Evolutionary conservation across 2,329 filamentous ascomycete genomes (phyloP).

Genomic region (Calonectria henricotiae): DNA sequence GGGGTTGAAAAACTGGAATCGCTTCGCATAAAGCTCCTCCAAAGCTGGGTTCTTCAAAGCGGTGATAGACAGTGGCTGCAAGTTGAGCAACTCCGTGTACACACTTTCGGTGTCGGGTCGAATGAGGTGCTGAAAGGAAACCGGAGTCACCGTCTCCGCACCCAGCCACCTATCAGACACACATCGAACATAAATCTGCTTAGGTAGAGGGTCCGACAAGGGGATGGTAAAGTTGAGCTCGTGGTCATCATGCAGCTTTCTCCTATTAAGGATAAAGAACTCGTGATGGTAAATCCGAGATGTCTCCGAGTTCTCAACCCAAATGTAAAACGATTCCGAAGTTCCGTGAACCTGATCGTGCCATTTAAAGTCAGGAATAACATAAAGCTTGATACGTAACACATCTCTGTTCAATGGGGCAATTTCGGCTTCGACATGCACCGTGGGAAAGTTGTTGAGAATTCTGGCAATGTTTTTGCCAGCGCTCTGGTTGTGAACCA

Average conservation of each 20-base stretch:
- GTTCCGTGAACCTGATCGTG: conserved; percentile 94
- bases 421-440: conserved; percentile 93
- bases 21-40: conserved; percentile 89
- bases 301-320: conserved; percentile 98
- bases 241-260: conserved; percentile 95
- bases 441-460: conserved; percentile 91
- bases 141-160: conserved; percentile 93
- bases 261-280: conserved; percentile 92
- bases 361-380: conserved; percentile 94
- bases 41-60: conserved; percentile 90
- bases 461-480: conserved; percentile 87
- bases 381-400: conserved; percentile 87
- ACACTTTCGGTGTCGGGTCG: conserved; percentile 97
- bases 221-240: conserved; percentile 99
- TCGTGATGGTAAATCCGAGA: conserved; percentile 98
- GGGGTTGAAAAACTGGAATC: conserved; percentile 97
- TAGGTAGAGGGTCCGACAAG: conserved; percentile 90
- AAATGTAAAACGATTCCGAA: conserved; percentile 97
- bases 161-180: conserved; percentile 98
- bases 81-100: conserved; percentile 92
- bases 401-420: conserved; percentile 96
- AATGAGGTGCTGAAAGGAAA: conserved; percentile 98
- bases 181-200: conserved; percentile 95
- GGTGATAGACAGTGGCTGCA: conserved; percentile 90
- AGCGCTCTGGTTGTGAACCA: conserved; percentile 93